phyloP scores from a whole-genome alignment of 768 basidiomycete species.

The Russula foetens region DNA sequence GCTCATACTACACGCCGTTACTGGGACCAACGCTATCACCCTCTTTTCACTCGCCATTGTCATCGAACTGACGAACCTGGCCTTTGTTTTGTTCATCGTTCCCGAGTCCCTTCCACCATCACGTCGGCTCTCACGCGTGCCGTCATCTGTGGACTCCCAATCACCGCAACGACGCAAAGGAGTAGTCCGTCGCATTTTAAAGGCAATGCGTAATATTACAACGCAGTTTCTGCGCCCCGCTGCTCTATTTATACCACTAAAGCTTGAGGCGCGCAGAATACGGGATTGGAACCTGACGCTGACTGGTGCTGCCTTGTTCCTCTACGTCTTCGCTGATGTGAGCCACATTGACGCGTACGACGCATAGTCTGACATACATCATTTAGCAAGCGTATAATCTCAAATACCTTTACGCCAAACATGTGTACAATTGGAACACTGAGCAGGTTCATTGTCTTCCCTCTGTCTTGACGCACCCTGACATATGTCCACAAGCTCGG shows the following conservation, averaged over 20 bases:
- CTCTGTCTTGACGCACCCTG: background rate
- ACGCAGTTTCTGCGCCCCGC: constrained; percentile 16
- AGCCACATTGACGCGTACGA: background rate
- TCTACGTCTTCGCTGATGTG: constrained; percentile 18
- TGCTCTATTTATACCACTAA: constrained; percentile 13
- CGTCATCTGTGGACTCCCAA: background rate
- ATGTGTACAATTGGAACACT: constrained; percentile 19
- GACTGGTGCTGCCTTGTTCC: constrained; percentile 16
- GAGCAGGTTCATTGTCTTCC: constrained; percentile 13
- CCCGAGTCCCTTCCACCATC: constrained; percentile 17
- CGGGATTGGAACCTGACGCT: constrained; percentile 20
- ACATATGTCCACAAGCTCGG: constrained; percentile 12
- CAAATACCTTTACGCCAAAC: constrained; percentile 21
- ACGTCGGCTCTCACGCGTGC: constrained; percentile 1
- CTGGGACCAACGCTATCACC: constrained; percentile 2
- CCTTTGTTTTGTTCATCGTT: constrained; percentile 15
- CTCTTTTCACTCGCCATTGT: constrained; percentile 16
- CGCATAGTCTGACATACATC: background rate
- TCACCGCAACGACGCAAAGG: background rate
- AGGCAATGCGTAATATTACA: background rate
- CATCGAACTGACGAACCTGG: constrained; percentile 15
- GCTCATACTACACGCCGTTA: constrained; percentile 6
- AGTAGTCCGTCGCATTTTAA: background rate
- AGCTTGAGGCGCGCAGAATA: constrained; percentile 16
- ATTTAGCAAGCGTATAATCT: constrained; percentile 21